A percentile compares a stretch with the other conserved stretches of the same genome.
Conservation (phyloP, 768 basidiomycete genomes). For the Omphalotus guepiniiformis region DNA sequence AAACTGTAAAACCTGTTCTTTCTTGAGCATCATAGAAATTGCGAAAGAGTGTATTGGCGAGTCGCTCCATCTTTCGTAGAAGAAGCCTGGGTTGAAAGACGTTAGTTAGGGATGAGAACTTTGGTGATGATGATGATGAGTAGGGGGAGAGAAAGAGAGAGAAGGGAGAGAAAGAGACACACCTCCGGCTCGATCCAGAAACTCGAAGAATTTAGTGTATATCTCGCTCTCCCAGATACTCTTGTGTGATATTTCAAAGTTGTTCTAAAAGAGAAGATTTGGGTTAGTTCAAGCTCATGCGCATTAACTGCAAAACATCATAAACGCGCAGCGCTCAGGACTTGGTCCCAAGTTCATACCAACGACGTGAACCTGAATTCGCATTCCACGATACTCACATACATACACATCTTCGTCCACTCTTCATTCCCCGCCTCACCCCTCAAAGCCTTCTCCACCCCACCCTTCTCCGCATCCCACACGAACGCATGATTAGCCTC, state of each 20-base stretch:
- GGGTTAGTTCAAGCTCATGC: not conserved
- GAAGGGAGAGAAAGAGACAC: not conserved
- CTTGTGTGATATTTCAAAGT: conserved; percentile 28
- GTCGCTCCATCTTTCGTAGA: conserved; percentile 28
- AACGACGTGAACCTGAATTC: not conserved
- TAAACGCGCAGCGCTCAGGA: too few species aligned
- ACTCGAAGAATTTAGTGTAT: conserved; percentile 23
- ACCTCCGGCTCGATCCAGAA: conserved; percentile 23
- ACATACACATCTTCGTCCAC: conserved; percentile 24
- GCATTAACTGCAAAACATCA: too few species aligned
- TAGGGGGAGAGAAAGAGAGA: not conserved
- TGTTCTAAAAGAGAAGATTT: conserved; percentile 17
- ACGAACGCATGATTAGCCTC: conserved; percentile 24
- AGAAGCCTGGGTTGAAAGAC: conserved; percentile 18
- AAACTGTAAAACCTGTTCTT: conserved; percentile 25
- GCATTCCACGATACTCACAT: conserved; percentile 20
- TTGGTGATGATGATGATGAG: not conserved
- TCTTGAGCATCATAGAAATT: conserved; percentile 23
- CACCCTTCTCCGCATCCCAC: conserved; percentile 16
- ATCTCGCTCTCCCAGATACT: conserved; percentile 23
- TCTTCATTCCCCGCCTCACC: conserved; percentile 23
- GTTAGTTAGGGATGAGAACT: not conserved
- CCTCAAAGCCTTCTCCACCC: conserved; percentile 19
- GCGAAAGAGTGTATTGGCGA: conserved; percentile 26
- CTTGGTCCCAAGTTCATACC: too few species aligned